Base-by-base conservation (phyloP, 179 eudicot genomes). In the Patellifolia procumbens region DNA sequence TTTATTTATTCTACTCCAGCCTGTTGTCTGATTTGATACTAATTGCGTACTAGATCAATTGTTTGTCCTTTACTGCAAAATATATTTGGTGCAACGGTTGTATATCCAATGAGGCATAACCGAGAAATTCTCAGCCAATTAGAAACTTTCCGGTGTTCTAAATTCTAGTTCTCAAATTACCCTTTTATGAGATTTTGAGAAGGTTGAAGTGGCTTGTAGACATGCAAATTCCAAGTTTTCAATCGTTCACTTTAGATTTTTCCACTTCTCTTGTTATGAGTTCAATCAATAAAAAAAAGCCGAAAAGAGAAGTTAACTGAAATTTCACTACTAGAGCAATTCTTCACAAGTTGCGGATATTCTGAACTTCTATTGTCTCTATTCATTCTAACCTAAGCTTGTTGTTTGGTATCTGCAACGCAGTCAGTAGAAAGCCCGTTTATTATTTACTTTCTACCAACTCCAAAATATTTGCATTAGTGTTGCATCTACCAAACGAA, bases 361-460 rank as follows among this genome's bases (percentile, higher is more conserved):
- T 32, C 10, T 4, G 11, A 31, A 62, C 22, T 29, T 31, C 1
- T 62, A 42, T 32, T 32, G n/a, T 55, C 3, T 39, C n/a, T 68
- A 76, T 24, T 7, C 11, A 4, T 24, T 19, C 4, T 7, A 19
- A 20, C 7, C 62, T 55, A 28, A 19, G 13, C 79, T 56, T 68
- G 4, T 58, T 12, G 34, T 26, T 43, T 69, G 59, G 59, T 56
- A 68, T 35, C 35, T 71, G 71, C 80, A 78, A 58, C 13, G 45
- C 80, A 35, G 62, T 71, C 29, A 28, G 81, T 64, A 63, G 56
- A 73, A 78, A 78, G 35, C 31, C 7, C 5, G 31, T 13, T 70
- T 51, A 17, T 78, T 5, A 1, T 22, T 46, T 60, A 24, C 64
- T 45, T 37, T n/a, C 74, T 56, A 17, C 67, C 53, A 29, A 58